Evolutionary conservation across 345 rosid genomes (phyloP).

Genomic region (Moricandia arvensis): DNA sequence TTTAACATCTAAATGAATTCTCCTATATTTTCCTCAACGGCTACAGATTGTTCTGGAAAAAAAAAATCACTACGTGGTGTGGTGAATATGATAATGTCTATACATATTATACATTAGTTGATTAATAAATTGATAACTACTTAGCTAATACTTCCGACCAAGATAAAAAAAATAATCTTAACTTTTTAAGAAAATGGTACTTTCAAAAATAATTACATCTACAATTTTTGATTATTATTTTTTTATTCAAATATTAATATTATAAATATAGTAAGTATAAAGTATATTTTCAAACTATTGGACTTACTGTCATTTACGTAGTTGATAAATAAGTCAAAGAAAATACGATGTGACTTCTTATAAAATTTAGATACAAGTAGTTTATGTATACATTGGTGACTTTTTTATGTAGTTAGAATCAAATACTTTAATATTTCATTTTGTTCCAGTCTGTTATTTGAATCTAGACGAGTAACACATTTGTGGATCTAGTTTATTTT

Average conservation of each 20-base stretch:
- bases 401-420: neutral
- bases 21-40: neutral
- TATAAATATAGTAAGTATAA: neutral
- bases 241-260: neutral
- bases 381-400: neutral
- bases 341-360: neutral
- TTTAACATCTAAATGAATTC: neutral
- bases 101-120: neutral
- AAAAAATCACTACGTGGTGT: neutral
- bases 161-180: neutral
- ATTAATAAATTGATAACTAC: neutral
- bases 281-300: neutral
- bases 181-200: neutral
- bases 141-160: neutral
- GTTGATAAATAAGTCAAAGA: neutral
- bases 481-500: neutral
- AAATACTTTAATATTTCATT: neutral
- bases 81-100: constrained; percentile 7
- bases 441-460: neutral
- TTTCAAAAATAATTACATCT: neutral
- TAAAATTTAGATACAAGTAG: neutral
- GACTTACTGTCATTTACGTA: neutral
- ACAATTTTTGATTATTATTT: neutral
- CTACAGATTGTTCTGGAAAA: neutral
- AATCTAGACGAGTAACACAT: constrained; percentile 19